These are phyloP conservation scores for Carex cristatella DNA, from an alignment of 176 grass and related monocot species.

Conservation along the genomic window DNA sequence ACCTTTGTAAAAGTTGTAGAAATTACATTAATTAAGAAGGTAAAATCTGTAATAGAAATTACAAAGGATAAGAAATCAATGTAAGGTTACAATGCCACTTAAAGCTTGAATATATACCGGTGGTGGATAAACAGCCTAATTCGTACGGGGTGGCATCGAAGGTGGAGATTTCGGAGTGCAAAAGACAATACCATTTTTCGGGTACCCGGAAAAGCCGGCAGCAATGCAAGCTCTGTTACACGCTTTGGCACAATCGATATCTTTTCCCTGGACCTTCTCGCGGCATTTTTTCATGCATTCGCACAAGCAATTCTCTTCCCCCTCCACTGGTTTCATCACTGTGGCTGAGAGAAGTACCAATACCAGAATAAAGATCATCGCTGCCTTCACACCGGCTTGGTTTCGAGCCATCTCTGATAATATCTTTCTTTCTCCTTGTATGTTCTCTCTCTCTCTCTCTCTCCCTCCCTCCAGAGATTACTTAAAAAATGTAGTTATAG, in stretches of 20 bases:
- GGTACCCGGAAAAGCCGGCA: background rate
- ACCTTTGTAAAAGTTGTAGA: background rate
- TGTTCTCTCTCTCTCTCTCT: background rate
- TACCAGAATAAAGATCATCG: constrained; percentile 3
- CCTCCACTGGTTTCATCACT: background rate
- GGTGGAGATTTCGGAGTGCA: background rate
- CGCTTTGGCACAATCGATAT: background rate
- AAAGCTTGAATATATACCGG: background rate
- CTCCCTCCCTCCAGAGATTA: background rate
- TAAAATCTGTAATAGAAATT: background rate
- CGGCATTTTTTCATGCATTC: constrained; percentile 30
- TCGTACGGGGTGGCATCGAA: background rate
- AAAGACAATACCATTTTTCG: background rate
- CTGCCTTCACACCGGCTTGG: background rate
- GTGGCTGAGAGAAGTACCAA: background rate
- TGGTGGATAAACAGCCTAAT: background rate
- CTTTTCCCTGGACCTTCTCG: background rate
- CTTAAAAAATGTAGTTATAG: constrained; percentile 1
- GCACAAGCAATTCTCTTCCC: constrained; percentile 13
- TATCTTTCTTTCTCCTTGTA: background rate
- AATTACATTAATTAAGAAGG: background rate
- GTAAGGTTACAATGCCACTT: background rate
- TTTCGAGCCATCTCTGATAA: constrained; percentile 16
- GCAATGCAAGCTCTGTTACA: constrained; percentile 8
- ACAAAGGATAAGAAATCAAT: background rate